phyloP scores from a whole-genome alignment of 805 yeast species.

The Starmerella stigmatis region DNA sequence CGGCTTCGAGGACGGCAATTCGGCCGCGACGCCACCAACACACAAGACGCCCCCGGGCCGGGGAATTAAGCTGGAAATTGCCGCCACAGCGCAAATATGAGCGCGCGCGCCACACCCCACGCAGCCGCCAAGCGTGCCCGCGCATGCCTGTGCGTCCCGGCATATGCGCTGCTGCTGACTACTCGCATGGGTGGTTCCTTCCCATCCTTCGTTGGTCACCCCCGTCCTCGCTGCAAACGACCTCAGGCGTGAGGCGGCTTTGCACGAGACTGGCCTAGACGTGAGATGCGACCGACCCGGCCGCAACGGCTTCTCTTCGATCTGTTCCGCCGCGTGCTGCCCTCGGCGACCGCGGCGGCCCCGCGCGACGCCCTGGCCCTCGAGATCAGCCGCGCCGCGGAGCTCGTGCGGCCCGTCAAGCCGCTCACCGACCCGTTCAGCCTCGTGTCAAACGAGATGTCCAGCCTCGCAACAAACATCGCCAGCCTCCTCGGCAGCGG shows the following conservation, averaged over 20 bases:
- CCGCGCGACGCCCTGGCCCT: slow-evolving; percentile 17
- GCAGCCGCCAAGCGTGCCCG: no score
- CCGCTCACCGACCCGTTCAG: slow-evolving; percentile 74
- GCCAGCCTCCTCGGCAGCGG: slow-evolving; percentile 83
- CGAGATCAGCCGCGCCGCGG: slow-evolving; percentile 27
- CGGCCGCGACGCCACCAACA: no score
- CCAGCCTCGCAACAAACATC: slow-evolving; percentile 73
- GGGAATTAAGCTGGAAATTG: no score
- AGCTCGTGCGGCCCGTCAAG: slow-evolving; percentile 29
- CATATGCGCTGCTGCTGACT: slow-evolving; percentile 6
- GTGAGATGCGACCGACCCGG: slow-evolving; percentile 5
- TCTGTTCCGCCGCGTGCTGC: slow-evolving; percentile 13
- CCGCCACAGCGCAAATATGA: no score
- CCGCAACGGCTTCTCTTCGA: slow-evolving; percentile 10
- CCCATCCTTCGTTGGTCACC: no score
- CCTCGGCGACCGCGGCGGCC: slow-evolving; percentile 8
- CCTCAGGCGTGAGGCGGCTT: no score
- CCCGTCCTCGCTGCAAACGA: no score
- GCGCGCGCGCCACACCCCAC: no score
- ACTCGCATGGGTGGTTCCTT: not conserved
- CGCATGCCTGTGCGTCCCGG: no score
- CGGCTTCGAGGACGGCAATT: no score
- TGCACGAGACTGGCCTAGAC: no score
- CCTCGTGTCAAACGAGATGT: slow-evolving; percentile 87
- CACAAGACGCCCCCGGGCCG: no score